A percentile compares a stretch with the other conserved stretches of the same genome.
Evolutionary conservation across 768 basidiomycete genomes (phyloP).

Genomic region (Phylloporus arenicola): DNA sequence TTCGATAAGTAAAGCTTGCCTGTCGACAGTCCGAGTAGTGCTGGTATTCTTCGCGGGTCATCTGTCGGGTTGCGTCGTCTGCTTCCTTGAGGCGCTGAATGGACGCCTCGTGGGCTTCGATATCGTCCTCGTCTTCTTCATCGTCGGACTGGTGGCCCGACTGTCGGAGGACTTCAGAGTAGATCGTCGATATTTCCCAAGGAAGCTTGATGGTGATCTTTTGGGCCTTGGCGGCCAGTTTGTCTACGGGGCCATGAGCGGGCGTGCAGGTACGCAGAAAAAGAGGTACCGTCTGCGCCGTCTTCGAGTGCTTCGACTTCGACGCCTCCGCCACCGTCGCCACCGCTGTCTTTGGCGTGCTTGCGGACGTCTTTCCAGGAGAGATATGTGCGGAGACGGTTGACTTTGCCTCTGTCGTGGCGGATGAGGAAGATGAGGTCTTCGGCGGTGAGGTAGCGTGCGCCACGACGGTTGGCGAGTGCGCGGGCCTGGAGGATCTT

Average conservation of each 20-base stretch:
- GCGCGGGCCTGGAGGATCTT: slow-evolving; percentile 88
- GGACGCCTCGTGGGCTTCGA: slow-evolving; percentile 94
- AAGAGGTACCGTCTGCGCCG: slow-evolving; percentile 63
- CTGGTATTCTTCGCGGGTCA: slow-evolving; percentile 96
- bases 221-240: slow-evolving; percentile 75
- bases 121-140: slow-evolving; percentile 93
- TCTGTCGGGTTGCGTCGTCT: slow-evolving; percentile 89
- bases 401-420: slow-evolving; percentile 90
- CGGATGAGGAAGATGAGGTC: slow-evolving; percentile 96
- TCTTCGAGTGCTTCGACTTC: slow-evolving; percentile 84
- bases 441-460: slow-evolving; percentile 83
- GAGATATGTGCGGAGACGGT: slow-evolving; percentile 85
- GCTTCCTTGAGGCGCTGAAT: slow-evolving; percentile 89
- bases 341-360: slow-evolving; percentile 86
- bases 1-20: slow-evolving; percentile 94
- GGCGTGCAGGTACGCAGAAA: not conserved
- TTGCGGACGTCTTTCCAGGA: slow-evolving; percentile 98
- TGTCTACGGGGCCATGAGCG: slow-evolving; percentile 43
- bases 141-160: slow-evolving; percentile 84
- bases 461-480: slow-evolving; percentile 74
- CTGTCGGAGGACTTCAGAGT: slow-evolving; percentile 76
- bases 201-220: slow-evolving; percentile 94
- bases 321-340: slow-evolving; percentile 72
- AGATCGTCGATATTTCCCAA: slow-evolving; percentile 92
- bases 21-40: slow-evolving; percentile 96